Conservation (phyloP, 345 rosid species). For the Zanthoxylum bungeanum region DNA sequence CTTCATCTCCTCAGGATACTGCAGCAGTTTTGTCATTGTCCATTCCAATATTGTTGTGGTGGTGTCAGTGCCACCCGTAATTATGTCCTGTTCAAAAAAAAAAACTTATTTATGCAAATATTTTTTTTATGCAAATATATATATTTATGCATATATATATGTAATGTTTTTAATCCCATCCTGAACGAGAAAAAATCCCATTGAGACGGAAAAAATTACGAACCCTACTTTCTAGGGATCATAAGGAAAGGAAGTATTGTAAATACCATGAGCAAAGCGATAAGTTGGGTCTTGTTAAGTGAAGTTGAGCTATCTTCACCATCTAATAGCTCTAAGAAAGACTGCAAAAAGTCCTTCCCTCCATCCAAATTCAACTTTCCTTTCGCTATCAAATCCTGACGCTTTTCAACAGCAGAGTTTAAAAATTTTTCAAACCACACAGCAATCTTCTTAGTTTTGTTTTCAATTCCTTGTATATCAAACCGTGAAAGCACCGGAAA, state of each 20-base stretch:
- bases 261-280: slow-evolving; percentile 38
- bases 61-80: slow-evolving; percentile 19
- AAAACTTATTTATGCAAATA: too few species aligned
- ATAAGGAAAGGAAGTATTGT: too few species aligned
- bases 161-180: too few species aligned
- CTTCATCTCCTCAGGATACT: slow-evolving; percentile 11
- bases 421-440: slow-evolving; percentile 16
- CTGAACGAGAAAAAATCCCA: too few species aligned
- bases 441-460: slow-evolving; percentile 2
- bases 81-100: too few species aligned
- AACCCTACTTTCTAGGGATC: too few species aligned
- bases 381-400: background rate
- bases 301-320: slow-evolving; percentile 9
- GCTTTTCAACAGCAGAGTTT: slow-evolving; percentile 19
- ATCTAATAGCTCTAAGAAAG: slow-evolving; percentile 25
- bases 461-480: slow-evolving; percentile 10
- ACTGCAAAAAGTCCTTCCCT: slow-evolving; percentile 28
- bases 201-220: too few species aligned
- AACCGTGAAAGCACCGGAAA: background rate
- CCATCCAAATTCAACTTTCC: background rate
- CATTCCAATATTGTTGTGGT: slow-evolving; percentile 19
- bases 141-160: too few species aligned
- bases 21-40: slow-evolving; percentile 21
- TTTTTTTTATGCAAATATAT: too few species aligned
- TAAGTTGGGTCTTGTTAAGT: slow-evolving; percentile 22